A percentile compares a stretch with the other conserved stretches of the same genome.
Evolutionary conservation across 139 green algal genomes (phyloP).

Genomic region (Chlamydomonas sphaeroides): DNA sequence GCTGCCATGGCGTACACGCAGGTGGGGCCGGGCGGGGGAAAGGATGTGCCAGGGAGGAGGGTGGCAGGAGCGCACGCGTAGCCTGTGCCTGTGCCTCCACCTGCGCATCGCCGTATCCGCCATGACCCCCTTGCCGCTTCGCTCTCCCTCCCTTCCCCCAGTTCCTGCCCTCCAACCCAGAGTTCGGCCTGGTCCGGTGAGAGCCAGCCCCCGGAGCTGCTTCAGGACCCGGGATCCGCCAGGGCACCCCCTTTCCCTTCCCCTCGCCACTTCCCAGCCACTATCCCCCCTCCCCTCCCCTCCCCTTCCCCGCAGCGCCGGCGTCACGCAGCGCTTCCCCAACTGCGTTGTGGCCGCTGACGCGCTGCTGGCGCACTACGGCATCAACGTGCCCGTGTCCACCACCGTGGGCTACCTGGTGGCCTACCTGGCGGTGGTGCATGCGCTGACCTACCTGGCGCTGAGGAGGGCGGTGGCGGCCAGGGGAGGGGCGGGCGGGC

Average conservation of each 20-base stretch:
- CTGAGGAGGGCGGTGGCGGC: too few species aligned
- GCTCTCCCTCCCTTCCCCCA: not conserved
- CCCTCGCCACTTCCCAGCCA: not conserved
- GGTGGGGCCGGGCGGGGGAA: too few species aligned
- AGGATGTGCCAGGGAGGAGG: too few species aligned
- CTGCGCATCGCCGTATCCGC: too few species aligned
- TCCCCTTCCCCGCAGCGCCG: not conserved
- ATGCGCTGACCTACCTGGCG: conserved; percentile 37
- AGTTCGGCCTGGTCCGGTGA: conserved; percentile 7
- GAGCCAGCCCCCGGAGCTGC: not conserved
- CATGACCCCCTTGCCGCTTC: too few species aligned
- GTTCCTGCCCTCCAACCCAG: conserved; percentile 10
- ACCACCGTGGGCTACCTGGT: conserved; percentile 25
- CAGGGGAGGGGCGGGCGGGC: too few species aligned
- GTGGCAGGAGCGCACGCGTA: too few species aligned
- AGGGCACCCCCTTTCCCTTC: not conserved
- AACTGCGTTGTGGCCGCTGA: conserved; percentile 39
- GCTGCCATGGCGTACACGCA: too few species aligned
- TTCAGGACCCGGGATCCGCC: too few species aligned
- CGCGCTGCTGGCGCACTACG: conserved; percentile 36
- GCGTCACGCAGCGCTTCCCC: not conserved
- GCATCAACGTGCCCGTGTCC: not conserved
- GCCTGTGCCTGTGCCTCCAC: too few species aligned
- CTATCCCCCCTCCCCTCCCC: not conserved
- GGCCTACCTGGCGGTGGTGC: conserved; percentile 21